phyloP scores from a whole-genome alignment of 805 yeast species.

The Schwanniomyces vanrijiae region DNA sequence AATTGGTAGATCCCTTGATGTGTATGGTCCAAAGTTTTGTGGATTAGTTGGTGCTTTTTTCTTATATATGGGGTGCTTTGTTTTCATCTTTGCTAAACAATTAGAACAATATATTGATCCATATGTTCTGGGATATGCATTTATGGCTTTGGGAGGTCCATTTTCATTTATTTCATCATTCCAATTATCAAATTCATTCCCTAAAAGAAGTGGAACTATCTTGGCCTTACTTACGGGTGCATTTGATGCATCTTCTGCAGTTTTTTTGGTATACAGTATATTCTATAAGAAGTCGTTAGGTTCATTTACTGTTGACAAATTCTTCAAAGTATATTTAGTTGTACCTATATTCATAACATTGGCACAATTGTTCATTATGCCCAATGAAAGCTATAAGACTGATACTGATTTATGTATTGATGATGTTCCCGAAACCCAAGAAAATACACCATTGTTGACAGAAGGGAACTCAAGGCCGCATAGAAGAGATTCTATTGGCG shows the following conservation, averaged over 20 bases:
- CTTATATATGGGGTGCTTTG: slow-evolving; percentile 44
- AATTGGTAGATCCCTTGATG: slow-evolving; percentile 51
- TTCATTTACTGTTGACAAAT: slow-evolving; percentile 39
- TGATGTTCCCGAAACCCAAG: slow-evolving; percentile 17
- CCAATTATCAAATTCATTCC: slow-evolving; percentile 58
- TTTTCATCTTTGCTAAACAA: slow-evolving; percentile 43
- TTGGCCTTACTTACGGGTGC: slow-evolving; percentile 59
- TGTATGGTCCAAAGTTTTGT: slow-evolving; percentile 53
- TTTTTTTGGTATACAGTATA: slow-evolving; percentile 48
- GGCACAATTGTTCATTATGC: slow-evolving; percentile 50
- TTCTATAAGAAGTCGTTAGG: slow-evolving; percentile 33
- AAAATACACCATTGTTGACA: slow-evolving; percentile 25
- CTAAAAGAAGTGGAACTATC: slow-evolving; percentile 50
- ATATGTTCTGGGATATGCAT: slow-evolving; percentile 49
- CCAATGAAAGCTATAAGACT: slow-evolving; percentile 49
- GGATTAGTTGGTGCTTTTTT: slow-evolving; percentile 52
- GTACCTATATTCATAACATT: slow-evolving; percentile 51
- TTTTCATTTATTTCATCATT: slow-evolving; percentile 56
- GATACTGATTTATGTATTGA: slow-evolving; percentile 25
- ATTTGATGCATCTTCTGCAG: slow-evolving; percentile 58
- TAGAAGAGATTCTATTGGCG: slow-evolving; percentile 58
- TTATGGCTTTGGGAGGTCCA: slow-evolving; percentile 60
- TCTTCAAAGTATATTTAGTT: slow-evolving; percentile 47
- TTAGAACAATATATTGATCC: slow-evolving; percentile 42
- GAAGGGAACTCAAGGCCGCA: slow-evolving; percentile 6